Percentiles rank a stretch among this genome's conserved stretches.
These are phyloP conservation scores for Orbilia ellipsospora DNA, from an alignment of 2,329 filamentous ascomycete species.

Conservation along the genomic window DNA sequence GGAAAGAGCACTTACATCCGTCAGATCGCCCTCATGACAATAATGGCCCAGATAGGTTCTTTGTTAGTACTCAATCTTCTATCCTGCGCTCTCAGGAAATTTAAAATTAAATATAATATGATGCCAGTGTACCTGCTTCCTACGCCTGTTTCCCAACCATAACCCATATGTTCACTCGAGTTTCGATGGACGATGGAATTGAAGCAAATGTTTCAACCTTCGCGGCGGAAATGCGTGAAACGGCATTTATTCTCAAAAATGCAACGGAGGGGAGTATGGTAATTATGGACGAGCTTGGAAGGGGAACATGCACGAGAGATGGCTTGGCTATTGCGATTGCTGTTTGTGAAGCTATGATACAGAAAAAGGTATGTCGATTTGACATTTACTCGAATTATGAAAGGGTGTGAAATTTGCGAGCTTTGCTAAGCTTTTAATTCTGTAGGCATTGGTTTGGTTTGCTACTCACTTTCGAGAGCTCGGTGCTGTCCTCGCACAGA, in stretches of 20 bases:
- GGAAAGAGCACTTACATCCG: conserved; percentile 97
- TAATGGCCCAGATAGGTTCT: conserved; percentile 84
- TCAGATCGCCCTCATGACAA: conserved; percentile 80
- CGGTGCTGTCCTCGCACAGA: conserved; percentile 77
- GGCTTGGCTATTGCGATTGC: conserved; percentile 89
- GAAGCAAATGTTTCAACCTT: conserved; percentile 94
- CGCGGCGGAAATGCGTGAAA: conserved; percentile 93
- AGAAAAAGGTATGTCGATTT: conserved; percentile 66
- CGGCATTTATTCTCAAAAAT: conserved; percentile 89
- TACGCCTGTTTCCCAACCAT: conserved; percentile 84
- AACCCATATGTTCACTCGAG: conserved; percentile 84
- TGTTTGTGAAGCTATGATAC: conserved; percentile 86
- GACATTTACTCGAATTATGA: no score
- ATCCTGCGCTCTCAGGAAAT: background rate
- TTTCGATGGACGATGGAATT: conserved; percentile 87
- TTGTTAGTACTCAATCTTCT: conserved; percentile 52
- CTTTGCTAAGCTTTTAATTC: conserved; percentile 42
- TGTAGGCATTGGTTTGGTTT: conserved; percentile 82
- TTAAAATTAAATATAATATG: background rate
- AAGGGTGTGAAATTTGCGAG: conserved; percentile 10
- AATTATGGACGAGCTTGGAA: conserved; percentile 90
- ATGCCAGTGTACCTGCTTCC: conserved; percentile 79
- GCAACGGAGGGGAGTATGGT: conserved; percentile 79
- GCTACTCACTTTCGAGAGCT: conserved; percentile 91
- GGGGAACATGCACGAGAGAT: conserved; percentile 88